Conservation (phyloP, 169 alveolate genomes). For the Babesia ovis region DNA sequence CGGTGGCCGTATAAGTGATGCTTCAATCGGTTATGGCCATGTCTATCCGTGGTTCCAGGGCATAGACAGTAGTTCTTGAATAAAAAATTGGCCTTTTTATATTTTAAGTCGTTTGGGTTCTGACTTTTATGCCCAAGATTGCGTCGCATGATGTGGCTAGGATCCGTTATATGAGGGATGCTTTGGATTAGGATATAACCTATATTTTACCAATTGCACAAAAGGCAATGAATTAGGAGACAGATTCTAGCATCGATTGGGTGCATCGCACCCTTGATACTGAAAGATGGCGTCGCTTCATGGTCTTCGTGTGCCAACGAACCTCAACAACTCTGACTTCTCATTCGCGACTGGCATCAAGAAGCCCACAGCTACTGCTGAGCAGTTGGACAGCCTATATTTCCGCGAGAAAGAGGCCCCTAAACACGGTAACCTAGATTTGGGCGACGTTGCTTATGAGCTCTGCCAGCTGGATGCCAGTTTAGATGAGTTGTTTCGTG, state of each 20-base stretch:
- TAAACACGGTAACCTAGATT: slow-evolving; percentile 17
- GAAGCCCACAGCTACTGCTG: slow-evolving; percentile 41
- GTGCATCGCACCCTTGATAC: background rate
- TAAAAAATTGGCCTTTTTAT: no score
- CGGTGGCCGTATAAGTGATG: no score
- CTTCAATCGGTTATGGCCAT: no score
- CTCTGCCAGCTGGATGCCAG: slow-evolving; percentile 63
- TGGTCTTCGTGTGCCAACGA: slow-evolving; percentile 10
- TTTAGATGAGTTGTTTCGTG: slow-evolving; percentile 59
- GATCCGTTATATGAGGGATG: background rate
- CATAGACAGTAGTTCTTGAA: no score
- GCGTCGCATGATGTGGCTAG: background rate
- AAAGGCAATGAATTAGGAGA: background rate
- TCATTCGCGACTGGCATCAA: background rate
- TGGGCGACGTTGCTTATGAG: slow-evolving; percentile 55
- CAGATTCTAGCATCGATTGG: background rate
- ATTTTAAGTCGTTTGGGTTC: no score
- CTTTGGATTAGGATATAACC: background rate
- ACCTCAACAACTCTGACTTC: background rate
- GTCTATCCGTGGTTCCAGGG: no score
- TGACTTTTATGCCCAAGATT: background rate
- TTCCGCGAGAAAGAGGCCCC: slow-evolving; percentile 49
- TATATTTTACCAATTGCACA: background rate
- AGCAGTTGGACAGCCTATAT: slow-evolving; percentile 49
- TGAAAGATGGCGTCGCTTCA: slow-evolving; percentile 24